Evolutionary conservation across 129 eudicot genomes (phyloP).

Genomic region (Helianthus tuberosus): DNA sequence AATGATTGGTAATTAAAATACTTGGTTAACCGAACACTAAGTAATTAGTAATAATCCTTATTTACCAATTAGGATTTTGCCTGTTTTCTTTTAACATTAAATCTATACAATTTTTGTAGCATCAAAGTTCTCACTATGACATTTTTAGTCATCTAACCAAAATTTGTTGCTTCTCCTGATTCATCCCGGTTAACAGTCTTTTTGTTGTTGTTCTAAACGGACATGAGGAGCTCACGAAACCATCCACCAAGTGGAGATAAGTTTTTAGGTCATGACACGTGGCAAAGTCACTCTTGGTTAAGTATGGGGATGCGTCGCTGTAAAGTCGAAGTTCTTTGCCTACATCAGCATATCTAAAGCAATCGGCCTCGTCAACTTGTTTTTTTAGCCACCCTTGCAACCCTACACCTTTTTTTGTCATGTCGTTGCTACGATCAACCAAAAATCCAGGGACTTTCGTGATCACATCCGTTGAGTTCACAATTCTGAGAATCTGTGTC

Average conservation of each 20-base stretch:
- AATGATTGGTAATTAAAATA: no score
- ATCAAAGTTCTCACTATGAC: not conserved
- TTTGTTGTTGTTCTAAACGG: slow-evolving; percentile 57
- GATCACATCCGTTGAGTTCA: slow-evolving; percentile 72
- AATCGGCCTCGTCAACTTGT: slow-evolving; percentile 38
- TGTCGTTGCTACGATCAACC: slow-evolving; percentile 34
- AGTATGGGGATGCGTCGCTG: slow-evolving; percentile 56
- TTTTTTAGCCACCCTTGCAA: slow-evolving; percentile 56
- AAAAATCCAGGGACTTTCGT: slow-evolving; percentile 84
- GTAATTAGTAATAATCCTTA: no score
- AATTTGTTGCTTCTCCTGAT: slow-evolving; percentile 37
- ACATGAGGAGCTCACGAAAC: slow-evolving; percentile 70
- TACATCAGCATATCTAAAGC: slow-evolving; percentile 76
- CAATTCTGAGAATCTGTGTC: slow-evolving; percentile 66
- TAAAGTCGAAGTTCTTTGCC: slow-evolving; percentile 78
- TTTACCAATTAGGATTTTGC: no score
- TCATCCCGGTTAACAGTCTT: slow-evolving; percentile 32
- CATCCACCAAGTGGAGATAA: slow-evolving; percentile 65
- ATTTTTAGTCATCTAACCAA: slow-evolving; percentile 33
- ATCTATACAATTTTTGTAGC: slow-evolving; percentile 18
- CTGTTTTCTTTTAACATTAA: not conserved
- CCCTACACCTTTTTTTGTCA: slow-evolving; percentile 13
- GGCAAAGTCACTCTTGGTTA: slow-evolving; percentile 47
- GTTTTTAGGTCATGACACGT: slow-evolving; percentile 87
- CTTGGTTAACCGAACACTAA: no score